Evolutionary conservation across 1,284 basidiomycete species (phyloP).

Genomic region (Papiliotrema nemorosa): DNA sequence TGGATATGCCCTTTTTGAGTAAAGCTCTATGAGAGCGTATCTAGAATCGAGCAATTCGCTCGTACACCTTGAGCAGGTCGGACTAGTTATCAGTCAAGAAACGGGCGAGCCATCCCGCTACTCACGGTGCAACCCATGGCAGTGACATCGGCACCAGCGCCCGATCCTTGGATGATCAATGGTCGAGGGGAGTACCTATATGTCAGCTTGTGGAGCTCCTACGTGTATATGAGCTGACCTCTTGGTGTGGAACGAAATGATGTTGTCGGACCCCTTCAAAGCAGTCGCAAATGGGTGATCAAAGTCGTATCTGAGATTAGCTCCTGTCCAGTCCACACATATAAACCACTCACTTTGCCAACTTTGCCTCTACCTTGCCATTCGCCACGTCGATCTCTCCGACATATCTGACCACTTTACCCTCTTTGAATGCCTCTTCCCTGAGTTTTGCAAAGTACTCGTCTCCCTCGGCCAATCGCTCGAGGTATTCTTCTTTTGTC

Average conservation of each 20-base stretch:
- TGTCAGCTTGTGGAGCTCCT: not conserved
- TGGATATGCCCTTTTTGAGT: no score
- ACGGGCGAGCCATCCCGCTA: not conserved
- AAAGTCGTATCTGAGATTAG: slow-evolving; percentile 4
- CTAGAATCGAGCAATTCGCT: slow-evolving; percentile 29
- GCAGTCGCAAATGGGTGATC: slow-evolving; percentile 93
- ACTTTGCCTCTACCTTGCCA: slow-evolving; percentile 74
- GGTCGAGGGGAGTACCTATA: slow-evolving; percentile 69
- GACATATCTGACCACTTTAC: slow-evolving; percentile 85
- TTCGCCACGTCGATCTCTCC: slow-evolving; percentile 83
- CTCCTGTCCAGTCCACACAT: not conserved
- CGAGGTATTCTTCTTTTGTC: slow-evolving; percentile 77
- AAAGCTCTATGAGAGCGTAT: not conserved
- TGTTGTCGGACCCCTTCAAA: slow-evolving; percentile 94
- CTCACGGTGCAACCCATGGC: slow-evolving; percentile 82
- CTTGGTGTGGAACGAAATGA: slow-evolving; percentile 93
- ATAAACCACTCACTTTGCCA: slow-evolving; percentile 65
- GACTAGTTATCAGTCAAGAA: slow-evolving; percentile 24
- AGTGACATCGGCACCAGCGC: slow-evolving; percentile 94
- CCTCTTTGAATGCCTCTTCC: slow-evolving; percentile 69
- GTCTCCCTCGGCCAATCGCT: slow-evolving; percentile 79
- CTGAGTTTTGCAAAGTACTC: slow-evolving; percentile 71
- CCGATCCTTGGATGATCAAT: slow-evolving; percentile 89
- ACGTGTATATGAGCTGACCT: slow-evolving; percentile 49
- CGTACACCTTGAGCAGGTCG: slow-evolving; percentile 48